Conservation (phyloP, 768 basidiomycete species). For the Steccherinum ochraceum region DNA sequence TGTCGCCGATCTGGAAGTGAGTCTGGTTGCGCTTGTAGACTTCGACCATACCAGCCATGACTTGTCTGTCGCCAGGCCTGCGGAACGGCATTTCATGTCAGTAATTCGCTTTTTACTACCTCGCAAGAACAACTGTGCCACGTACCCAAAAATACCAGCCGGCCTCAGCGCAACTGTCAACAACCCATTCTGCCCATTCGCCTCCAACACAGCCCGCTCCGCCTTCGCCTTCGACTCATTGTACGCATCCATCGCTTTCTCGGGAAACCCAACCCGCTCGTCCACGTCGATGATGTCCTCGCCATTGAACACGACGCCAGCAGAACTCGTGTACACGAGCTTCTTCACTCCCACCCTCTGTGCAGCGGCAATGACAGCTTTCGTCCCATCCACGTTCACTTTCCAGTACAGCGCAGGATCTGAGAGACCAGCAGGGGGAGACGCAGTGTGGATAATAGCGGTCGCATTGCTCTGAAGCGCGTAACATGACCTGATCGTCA, state of each 20-base stretch:
- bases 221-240: conserved; percentile 92
- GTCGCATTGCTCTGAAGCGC: conserved; percentile 64
- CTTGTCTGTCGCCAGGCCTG: conserved; percentile 90
- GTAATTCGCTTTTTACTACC: neutral
- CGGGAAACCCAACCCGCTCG: conserved; percentile 75
- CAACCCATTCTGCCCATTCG: conserved; percentile 81
- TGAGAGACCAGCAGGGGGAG: conserved; percentile 62
- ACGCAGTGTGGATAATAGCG: conserved; percentile 94
- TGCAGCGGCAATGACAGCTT: conserved; percentile 78
- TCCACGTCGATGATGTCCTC: conserved; percentile 77
- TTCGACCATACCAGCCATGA: conserved; percentile 70
- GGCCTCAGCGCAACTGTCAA: conserved; percentile 88
- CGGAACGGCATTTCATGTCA: too few relatives aligned
- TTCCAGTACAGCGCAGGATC: conserved; percentile 75
- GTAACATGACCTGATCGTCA: neutral
- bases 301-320: conserved; percentile 86
- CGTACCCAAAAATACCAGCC: conserved; percentile 93
- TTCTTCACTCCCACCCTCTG: conserved; percentile 67
- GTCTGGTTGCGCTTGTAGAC: conserved; percentile 81
- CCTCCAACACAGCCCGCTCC: conserved; percentile 74
- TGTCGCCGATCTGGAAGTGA: conserved; percentile 89
- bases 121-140: too few relatives aligned
- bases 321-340: conserved; percentile 92
- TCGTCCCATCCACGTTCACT: conserved; percentile 92
- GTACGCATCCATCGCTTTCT: conserved; percentile 80